phyloP scores from a whole-genome alignment of 2,329 filamentous ascomycete genomes.

The Seiridium unicorne region DNA sequence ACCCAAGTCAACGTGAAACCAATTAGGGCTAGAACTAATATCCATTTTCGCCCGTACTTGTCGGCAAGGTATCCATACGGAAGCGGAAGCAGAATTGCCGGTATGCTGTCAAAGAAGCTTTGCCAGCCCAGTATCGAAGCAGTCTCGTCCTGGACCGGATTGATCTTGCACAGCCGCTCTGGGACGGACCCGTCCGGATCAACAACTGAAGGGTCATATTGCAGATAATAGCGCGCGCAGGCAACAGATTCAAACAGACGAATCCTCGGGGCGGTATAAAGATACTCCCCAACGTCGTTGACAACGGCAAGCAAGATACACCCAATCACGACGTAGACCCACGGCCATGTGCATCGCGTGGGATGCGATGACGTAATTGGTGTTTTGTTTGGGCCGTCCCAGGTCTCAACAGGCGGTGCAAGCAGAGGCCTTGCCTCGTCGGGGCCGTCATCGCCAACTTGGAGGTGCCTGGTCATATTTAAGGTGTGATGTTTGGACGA shows the following conservation, averaged over 20 bases:
- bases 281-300: conserved; percentile 11
- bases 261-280: conserved; percentile 13
- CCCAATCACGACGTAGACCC: conserved; percentile 8
- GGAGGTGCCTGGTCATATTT: no score
- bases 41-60: conserved; percentile 13
- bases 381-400: no score
- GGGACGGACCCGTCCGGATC: conserved; percentile 11
- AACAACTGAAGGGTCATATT: conserved; percentile 6
- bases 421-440: no score
- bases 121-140: conserved; percentile 14
- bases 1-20: conserved; percentile 8
- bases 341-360: conserved; percentile 11
- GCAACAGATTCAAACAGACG: conserved; percentile 16
- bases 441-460: no score
- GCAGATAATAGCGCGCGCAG: conserved; percentile 11
- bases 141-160: conserved; percentile 12
- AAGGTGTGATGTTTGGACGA: no score
- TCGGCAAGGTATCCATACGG: conserved; percentile 12
- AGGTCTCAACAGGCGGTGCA: no score
- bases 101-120: conserved; percentile 12
- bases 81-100: conserved; percentile 10
- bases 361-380: background rate
- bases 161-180: conserved; percentile 13
- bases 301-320: conserved; percentile 8
- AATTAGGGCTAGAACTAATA: conserved; percentile 7